A percentile compares a stretch with the other conserved stretches of the same genome.
These are phyloP conservation scores for Nemania serpens DNA, from an alignment of 2,329 filamentous ascomycete species.

Conservation along the genomic window DNA sequence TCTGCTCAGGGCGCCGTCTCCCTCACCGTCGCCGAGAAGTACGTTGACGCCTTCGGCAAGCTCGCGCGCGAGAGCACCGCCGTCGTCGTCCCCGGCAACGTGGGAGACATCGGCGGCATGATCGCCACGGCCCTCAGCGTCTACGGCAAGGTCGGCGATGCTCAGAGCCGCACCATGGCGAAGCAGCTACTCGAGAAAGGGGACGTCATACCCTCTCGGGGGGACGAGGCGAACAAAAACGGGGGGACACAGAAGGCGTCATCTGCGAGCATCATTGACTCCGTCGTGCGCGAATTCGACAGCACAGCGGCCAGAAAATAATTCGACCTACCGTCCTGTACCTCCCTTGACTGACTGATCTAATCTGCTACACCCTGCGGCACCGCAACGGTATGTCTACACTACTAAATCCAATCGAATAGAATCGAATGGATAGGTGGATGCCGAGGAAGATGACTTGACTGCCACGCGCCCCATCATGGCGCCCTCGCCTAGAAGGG, in stretches of 20 bases:
- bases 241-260: neutral
- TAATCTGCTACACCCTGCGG: neutral
- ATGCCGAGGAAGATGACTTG: too few species aligned
- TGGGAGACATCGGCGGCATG: conserved; percentile 95
- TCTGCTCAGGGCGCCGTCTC: conserved; percentile 84
- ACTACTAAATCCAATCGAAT: too few species aligned
- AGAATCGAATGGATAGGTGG: too few species aligned
- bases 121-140: conserved; percentile 95
- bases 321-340: neutral
- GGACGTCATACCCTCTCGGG: conserved; percentile 28
- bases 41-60: conserved; percentile 92
- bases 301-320: conserved; percentile 36
- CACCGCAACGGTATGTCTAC: neutral
- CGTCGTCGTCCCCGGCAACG: conserved; percentile 93
- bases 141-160: conserved; percentile 88
- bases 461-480: neutral
- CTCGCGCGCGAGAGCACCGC: conserved; percentile 94
- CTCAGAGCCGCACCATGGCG: conserved; percentile 72
- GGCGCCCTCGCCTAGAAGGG: neutral
- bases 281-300: conserved; percentile 42
- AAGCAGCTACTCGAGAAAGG: conserved; percentile 51
- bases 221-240: conserved; percentile 14
- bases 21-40: conserved; percentile 92
- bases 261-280: conserved; percentile 36
- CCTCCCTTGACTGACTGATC: neutral